These are phyloP conservation scores for Phalaenopsis hybrid DNA, from an alignment of 116 monocot species.

Conservation along the genomic window DNA sequence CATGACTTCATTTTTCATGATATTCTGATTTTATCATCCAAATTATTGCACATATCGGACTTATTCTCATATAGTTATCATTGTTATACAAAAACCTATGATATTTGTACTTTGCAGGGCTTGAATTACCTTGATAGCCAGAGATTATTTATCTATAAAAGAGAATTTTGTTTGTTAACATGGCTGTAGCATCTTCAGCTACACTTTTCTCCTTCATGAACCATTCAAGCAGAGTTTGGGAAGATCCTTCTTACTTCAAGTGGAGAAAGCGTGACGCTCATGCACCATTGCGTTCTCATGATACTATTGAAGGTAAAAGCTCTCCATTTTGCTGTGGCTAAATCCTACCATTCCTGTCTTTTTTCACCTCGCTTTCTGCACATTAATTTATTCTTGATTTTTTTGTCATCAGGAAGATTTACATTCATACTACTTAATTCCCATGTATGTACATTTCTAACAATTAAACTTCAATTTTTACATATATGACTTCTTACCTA, in stretches of 20 bases:
- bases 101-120: constrained; percentile 4
- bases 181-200: constrained; percentile 31
- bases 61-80: neutral
- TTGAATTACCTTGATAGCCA: neutral
- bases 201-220: constrained; percentile 17
- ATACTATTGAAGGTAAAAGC: constrained; percentile 64
- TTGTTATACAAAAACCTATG: neutral
- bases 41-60: neutral
- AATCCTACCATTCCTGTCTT: neutral
- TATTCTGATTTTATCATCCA: neutral
- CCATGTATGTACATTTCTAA: too few relatives aligned
- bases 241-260: constrained; percentile 88
- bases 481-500: too few relatives aligned
- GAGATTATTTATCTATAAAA: neutral
- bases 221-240: constrained; percentile 59
- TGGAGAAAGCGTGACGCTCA: constrained; percentile 95
- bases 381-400: neutral
- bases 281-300: constrained; percentile 80
- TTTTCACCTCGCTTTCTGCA: neutral
- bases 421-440: too few relatives aligned
- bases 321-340: neutral
- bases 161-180: neutral
- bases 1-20: neutral
- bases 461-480: too few relatives aligned
- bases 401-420: too few relatives aligned